Conservation (phyloP, 371 early-diverging fungal species). For the Actinomucor elegans region DNA sequence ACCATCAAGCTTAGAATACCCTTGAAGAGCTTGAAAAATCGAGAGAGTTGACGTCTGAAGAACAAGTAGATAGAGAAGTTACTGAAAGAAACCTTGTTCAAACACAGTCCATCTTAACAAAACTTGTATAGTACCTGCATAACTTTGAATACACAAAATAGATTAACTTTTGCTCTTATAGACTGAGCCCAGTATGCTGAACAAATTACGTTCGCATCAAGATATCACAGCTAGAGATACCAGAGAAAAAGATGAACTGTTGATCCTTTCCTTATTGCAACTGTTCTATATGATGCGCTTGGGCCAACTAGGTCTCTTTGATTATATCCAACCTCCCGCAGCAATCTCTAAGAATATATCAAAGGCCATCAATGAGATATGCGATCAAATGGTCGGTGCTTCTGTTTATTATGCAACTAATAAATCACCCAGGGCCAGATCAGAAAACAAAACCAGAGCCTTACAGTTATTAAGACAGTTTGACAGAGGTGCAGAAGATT, state of each 20-base stretch:
- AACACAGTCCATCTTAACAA: slow-evolving; percentile 1
- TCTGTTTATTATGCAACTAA: slow-evolving; percentile 29
- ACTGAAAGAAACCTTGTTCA: slow-evolving; percentile 6
- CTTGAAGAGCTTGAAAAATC: slow-evolving; percentile 5
- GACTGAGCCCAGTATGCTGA: background rate
- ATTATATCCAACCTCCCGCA: slow-evolving; percentile 13
- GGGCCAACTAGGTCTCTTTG: slow-evolving; percentile 37
- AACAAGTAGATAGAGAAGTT: background rate
- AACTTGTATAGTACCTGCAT: background rate
- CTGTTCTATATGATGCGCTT: slow-evolving; percentile 40
- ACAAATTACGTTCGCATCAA: background rate
- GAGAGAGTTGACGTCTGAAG: slow-evolving; percentile 9
- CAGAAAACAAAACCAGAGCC: slow-evolving; percentile 15
- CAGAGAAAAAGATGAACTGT: slow-evolving; percentile 5
- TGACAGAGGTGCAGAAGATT: slow-evolving; percentile 20
- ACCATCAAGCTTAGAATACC: background rate
- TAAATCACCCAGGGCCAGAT: slow-evolving; percentile 3
- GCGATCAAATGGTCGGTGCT: slow-evolving; percentile 37
- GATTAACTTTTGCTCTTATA: too few species aligned
- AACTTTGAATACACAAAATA: background rate
- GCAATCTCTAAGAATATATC: slow-evolving; percentile 8
- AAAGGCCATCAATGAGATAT: slow-evolving; percentile 21
- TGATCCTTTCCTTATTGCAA: slow-evolving; percentile 32
- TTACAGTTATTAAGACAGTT: slow-evolving; percentile 26
- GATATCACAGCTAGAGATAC: background rate